Evolutionary conservation across 768 basidiomycete species (phyloP), one percentile per base, ranked within the genome.

Genomic region (Tephrocybe sp.): DNA sequence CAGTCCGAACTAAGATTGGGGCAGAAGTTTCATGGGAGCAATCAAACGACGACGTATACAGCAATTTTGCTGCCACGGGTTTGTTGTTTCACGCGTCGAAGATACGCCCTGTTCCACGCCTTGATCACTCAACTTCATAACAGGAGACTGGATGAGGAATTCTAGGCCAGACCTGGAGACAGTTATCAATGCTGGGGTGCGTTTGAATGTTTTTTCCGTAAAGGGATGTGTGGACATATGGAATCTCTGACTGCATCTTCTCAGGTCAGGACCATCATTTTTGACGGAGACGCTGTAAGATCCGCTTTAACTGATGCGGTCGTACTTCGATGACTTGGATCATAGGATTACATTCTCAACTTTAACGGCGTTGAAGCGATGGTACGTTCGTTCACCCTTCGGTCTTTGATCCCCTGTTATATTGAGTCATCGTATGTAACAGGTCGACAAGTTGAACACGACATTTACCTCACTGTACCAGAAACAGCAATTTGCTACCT

Each of bases 81-180:
- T 64, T 61, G 57, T 43, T n/a, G n/a, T 30, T 31, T 11, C 21
- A 8, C 10, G 2, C 31, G 18, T 27, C n/a, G 42, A 7, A 18
- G 10, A 0, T n/a, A n/a, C n/a, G n/a, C n/a, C n/a, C n/a, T n/a
- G n/a, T n/a, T n/a, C n/a, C n/a, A n/a, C n/a, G n/a, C n/a, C n/a
- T n/a, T n/a, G n/a, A n/a, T n/a, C n/a, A n/a, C n/a, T n/a, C n/a
- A n/a, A n/a, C n/a, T n/a, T n/a, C n/a, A 41, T 19, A n/a, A 1
- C 36, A 73, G 75, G 74, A 18, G 83, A 85, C 56, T 83, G 80
- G 80, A 83, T 83, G 79, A 64, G 70, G 39, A 75, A 69, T 48
- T 71, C 70, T 1, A 61, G 72, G 15, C 77, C 76, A 0, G 52
- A 75, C 50, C 64, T 85, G 19, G 80, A 83, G 62, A 71, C 62